Conservation (phyloP, 2,329 filamentous ascomycete species). For the Ascomycota sp. region DNA sequence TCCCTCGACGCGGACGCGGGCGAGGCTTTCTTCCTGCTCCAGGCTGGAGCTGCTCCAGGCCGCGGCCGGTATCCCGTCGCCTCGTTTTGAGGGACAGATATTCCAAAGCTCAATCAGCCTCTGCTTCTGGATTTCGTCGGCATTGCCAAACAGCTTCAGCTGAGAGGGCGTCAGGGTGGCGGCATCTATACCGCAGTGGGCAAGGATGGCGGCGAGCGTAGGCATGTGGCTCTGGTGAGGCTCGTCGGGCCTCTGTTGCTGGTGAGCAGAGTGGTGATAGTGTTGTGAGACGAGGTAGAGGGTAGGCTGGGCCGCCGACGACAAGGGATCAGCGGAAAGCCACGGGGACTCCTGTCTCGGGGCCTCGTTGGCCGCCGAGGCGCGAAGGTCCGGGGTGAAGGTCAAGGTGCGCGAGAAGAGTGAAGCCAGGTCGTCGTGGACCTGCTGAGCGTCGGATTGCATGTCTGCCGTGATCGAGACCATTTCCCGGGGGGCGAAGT, state of each 20-base stretch:
- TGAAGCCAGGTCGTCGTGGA: conserved; percentile 60
- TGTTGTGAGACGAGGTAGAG: conserved; percentile 60
- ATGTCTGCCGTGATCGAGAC: conserved; percentile 1
- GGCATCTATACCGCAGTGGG: conserved; percentile 47
- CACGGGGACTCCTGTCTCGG: conserved; percentile 11
- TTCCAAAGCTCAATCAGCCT: conserved; percentile 69
- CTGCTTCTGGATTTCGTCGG: conserved; percentile 46
- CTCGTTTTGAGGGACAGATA: conserved; percentile 47
- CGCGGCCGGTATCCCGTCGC: conserved; percentile 27
- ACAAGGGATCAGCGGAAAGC: conserved; percentile 4
- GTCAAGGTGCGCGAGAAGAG: conserved; percentile 60
- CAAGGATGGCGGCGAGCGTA: conserved; percentile 34
- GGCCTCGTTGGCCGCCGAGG: conserved; percentile 6
- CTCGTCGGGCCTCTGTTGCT: conserved; percentile 13
- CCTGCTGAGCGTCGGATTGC: conserved; percentile 23
- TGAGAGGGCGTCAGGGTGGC: conserved; percentile 48
- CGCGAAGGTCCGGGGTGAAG: conserved; percentile 24
- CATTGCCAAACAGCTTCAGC: conserved; percentile 54
- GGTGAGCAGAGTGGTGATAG: conserved; percentile 60
- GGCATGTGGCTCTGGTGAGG: conserved; percentile 24
- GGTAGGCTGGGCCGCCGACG: conserved; percentile 21
- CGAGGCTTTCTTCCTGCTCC: conserved; percentile 36
- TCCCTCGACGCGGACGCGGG: conserved; percentile 33
- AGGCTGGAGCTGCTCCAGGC: conserved; percentile 30
- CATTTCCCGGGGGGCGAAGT: background rate